Base-by-base conservation (phyloP, 176 grass and related monocot genomes). In the Oropetium thomaeum region DNA sequence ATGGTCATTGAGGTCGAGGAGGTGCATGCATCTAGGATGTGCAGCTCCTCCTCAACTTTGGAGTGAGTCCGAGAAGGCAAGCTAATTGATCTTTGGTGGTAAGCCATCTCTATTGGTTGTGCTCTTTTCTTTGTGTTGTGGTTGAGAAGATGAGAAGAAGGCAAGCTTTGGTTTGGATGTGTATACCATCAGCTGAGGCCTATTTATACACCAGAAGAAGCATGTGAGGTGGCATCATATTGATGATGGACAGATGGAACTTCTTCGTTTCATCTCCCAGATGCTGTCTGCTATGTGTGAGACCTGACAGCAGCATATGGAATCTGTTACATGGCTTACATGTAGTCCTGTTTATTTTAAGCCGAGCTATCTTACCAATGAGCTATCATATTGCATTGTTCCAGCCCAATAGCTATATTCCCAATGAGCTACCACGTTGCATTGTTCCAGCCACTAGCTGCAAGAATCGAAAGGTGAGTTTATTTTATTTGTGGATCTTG, bases 31-130 rank as follows among this genome's bases (percentile, higher is more conserved):
- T 74, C 82, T 67, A 87, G 65, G 43, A 59, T 87, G 55, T 69
- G 72, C 25, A 91, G 77, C 76, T 87, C 77, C 44, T 76, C 78
- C 67, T 75, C 71, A 34, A 86, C 54, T 70, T 81, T 53, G 70
- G 77, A 63, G 44, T 75, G 44, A 55, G 77, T 28, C 35, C 78
- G 80, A 63, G 77, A 81, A 63, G 84, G 77, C 44, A 86, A 61
- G 66, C 84, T 81, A 66, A 81, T 81, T 81, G 84, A 86, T 70
- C 77, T 81, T 63, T 55, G 84, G 44, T 86, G 84, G 78, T 17
- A 81, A 81, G 84, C 71, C 84, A 81, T 81, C 34, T 40, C 32
- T 69, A 29, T 67, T 73, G 39, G n/a, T 65, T 38, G 33, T 45
- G 35, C 62, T 79, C 68, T 73, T 73, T 45, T 71, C 29, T 54